phyloP scores from a whole-genome alignment of 495 filamentous ascomycete genomes.

The Xylaria palmicola region DNA sequence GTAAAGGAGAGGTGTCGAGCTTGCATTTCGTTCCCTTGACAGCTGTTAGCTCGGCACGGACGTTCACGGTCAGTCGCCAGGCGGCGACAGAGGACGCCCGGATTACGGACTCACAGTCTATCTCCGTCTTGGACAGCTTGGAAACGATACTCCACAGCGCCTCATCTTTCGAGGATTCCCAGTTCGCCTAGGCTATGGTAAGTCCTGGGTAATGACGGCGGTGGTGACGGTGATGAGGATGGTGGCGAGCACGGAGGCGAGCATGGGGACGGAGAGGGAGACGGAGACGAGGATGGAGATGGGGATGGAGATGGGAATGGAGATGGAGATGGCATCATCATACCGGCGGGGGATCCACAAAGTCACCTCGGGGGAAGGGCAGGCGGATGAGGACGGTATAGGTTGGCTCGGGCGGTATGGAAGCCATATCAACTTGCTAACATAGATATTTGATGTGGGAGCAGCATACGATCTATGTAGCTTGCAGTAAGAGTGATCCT shows the following conservation, averaged over 20 bases:
- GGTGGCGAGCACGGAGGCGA: too few species aligned
- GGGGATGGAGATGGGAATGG: too few species aligned
- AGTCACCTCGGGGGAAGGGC: constrained; percentile 82
- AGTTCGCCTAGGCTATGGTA: constrained; percentile 41
- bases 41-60: constrained; percentile 9
- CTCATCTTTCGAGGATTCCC: constrained; percentile 77
- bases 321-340: constrained; percentile 24
- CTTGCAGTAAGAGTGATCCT: too few species aligned
- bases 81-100: neutral
- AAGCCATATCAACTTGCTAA: constrained; percentile 21
- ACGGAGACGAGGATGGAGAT: neutral
- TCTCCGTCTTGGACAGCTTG: constrained; percentile 68
- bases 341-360: constrained; percentile 87
- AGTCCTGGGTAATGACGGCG: neutral
- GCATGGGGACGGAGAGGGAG: neutral
- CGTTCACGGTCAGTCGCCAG: neutral
- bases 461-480: neutral
- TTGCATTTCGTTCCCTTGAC: constrained; percentile 77
- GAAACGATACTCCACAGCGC: constrained; percentile 90
- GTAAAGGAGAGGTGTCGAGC: neutral
- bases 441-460: neutral
- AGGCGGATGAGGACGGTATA: constrained; percentile 83
- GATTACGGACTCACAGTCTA: constrained; percentile 67
- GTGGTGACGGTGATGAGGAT: neutral
- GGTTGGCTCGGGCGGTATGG: constrained; percentile 37